Evolutionary conservation across 129 eudicot genomes (phyloP), one percentile per base, ranked within the genome.

Genomic region (Ambrosia trifida): DNA sequence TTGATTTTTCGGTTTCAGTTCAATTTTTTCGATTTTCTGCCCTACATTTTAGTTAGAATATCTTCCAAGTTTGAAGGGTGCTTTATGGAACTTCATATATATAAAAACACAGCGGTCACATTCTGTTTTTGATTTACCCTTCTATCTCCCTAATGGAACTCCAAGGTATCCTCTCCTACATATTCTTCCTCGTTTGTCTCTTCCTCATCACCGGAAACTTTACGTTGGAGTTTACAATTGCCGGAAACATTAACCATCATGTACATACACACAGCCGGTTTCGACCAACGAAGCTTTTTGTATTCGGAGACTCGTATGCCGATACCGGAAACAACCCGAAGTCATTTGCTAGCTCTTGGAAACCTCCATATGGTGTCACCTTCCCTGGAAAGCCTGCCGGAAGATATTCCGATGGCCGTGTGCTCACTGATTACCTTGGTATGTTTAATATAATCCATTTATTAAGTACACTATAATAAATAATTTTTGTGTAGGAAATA

Each of bases 371-470:
- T 63, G 97, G 97, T 46, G 49, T 67, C 18, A 88, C 96, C 45
- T 91, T 91, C 46, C 97, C 97, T 58, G 96, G 97, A 3, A 91
- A 91, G 70, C 97, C 97, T 9, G 78, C 90, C 79, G 97, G 97
- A 53, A 77, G 97, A 17, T 91, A 88, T 53, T 91, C 96, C 76
- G 96, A 91, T 72, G 97, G 97, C 69, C 90, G 93, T 44, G 82
- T 91, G 4, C 83, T 88, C 86, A 86, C 97, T 58, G 97, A 91
- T 77, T 91, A 79, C 83, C 35, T 91, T 12, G 97, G 97, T 88
- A 85, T 13, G 57, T 71, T 43, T 10, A 24, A 24, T 6, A 6
- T 17, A 33, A 31, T 43, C 68, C 44, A 40, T 40, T 40, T 35
- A 35, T 35, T 35, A 24, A 24, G 28, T 24, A 24, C 1, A 24